Base-by-base conservation (phyloP, 352 stramenopile species). In the Phytophthora megakarya region DNA sequence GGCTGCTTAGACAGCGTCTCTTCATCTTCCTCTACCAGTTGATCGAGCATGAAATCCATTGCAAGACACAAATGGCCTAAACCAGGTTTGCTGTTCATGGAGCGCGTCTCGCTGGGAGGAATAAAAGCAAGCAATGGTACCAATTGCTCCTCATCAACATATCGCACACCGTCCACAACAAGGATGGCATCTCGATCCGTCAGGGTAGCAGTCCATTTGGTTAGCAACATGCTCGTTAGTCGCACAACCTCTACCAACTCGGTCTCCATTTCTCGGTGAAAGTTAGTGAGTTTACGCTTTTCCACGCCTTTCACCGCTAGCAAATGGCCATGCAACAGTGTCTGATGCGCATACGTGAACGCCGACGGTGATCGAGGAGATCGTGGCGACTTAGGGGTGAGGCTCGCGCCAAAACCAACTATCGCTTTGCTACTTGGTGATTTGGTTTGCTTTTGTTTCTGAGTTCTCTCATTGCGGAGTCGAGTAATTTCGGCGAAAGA, bases 31-130 rank as follows among this genome's bases (percentile, higher is more conserved):
- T 22, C 39, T 22, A 72, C n/a, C n/a, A 89, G 58, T 40, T 86
- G 65, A 52, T 80, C 72, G 22, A 91, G 64, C 18, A 78, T 67
- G 45, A 78, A 91, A 42, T 88, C 70, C 73, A 91, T 91, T n/a
- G 78, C 78, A 15, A 86, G 50, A 44, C 66, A 80, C 12, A 91
- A 50, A 30, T 91, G 81, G 23, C 81, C 81, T 12, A 91, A 45
- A 23, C 80, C 70, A 4, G 74, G 76, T 35, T 73, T 72, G 33
- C 79, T 78, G 37, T 62, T 68, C 72, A 84, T 83, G 13, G 70
- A 78, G 3, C 72, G 63, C 23, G 80, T 74, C n/a, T 89, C 78
- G 13, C 65, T 80, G 0, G 79, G 71, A n/a, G 75, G 48, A 16
- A 70, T 33, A 16, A 84, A 76, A 1, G 55, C 55, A 16, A 90